A percentile compares a stretch with the other conserved stretches of the same genome.
These are phyloP conservation scores for Phytophthora litchii DNA, from an alignment of 352 stramenopile species.

Conservation along the genomic window DNA sequence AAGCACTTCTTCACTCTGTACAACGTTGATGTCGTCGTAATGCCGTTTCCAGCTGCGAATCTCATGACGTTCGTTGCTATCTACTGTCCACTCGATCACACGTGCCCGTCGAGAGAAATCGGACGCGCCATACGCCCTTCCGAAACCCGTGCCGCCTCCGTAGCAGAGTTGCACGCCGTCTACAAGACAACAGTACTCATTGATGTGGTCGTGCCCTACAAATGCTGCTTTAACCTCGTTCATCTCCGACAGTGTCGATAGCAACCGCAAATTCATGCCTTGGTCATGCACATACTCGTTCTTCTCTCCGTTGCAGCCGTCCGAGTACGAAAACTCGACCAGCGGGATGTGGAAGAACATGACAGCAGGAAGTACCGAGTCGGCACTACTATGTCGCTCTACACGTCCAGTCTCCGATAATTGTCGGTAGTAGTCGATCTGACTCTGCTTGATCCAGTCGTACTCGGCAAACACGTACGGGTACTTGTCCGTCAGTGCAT, in stretches of 20 bases:
- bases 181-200: slow-evolving; percentile 59
- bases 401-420: slow-evolving; percentile 32
- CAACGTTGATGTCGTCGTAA: slow-evolving; percentile 34
- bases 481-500: slow-evolving; percentile 36
- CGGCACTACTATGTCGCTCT: slow-evolving; percentile 23
- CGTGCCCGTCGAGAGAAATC: slow-evolving; percentile 50
- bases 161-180: slow-evolving; percentile 61
- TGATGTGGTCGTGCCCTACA: slow-evolving; percentile 64
- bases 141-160: slow-evolving; percentile 58
- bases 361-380: slow-evolving; percentile 40
- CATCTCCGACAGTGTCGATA: slow-evolving; percentile 48
- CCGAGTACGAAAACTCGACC: slow-evolving; percentile 44
- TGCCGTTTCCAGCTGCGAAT: slow-evolving; percentile 54
- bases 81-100: slow-evolving; percentile 63
- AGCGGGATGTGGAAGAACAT: slow-evolving; percentile 80
- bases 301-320: slow-evolving; percentile 38
- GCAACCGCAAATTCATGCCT: slow-evolving; percentile 47
- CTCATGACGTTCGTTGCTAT: slow-evolving; percentile 39
- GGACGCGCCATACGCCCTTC: slow-evolving; percentile 33
- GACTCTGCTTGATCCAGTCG: slow-evolving; percentile 59
- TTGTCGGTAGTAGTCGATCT: slow-evolving; percentile 52
- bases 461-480: slow-evolving; percentile 45
- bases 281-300: slow-evolving; percentile 46
- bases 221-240: slow-evolving; percentile 70
- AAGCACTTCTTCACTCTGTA: slow-evolving; percentile 31